phyloP scores from a whole-genome alignment of 1,139 yeast genomes.

The Geotrichum histeridarum region DNA sequence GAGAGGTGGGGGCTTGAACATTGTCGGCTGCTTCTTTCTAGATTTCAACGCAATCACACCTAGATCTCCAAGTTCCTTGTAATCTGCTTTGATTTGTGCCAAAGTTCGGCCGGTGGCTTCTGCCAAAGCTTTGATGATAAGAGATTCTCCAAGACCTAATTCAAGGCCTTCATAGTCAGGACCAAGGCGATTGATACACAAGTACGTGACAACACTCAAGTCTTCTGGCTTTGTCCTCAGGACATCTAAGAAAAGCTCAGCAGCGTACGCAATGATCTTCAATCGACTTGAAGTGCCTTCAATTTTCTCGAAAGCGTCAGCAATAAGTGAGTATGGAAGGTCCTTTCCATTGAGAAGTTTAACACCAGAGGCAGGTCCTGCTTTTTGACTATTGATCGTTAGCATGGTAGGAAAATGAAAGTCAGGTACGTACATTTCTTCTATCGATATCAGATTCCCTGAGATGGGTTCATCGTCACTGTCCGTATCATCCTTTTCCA shows the following conservation, averaged over 20 bases:
- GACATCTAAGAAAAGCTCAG: constrained; percentile 64
- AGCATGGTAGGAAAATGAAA: neutral
- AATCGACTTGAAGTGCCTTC: constrained; percentile 78
- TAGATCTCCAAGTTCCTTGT: constrained; percentile 77
- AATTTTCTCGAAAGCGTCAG: constrained; percentile 65
- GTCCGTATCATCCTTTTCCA: neutral
- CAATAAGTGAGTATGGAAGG: constrained; percentile 34
- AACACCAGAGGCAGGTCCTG: constrained; percentile 2
- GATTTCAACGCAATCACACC: constrained; percentile 86
- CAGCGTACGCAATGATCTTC: constrained; percentile 68
- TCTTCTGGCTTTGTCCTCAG: constrained; percentile 54
- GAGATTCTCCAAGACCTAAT: constrained; percentile 85
- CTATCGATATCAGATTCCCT: neutral
- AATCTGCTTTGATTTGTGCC: constrained; percentile 66
- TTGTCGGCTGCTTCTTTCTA: constrained; percentile 78
- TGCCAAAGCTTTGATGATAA: constrained; percentile 79
- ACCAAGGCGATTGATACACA: constrained; percentile 82
- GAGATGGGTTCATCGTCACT: neutral
- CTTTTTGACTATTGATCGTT: constrained; percentile 5
- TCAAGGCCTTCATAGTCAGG: constrained; percentile 96
- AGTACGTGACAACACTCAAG: constrained; percentile 66
- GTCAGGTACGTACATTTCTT: neutral
- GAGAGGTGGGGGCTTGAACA: constrained; percentile 86
- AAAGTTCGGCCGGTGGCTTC: constrained; percentile 83
- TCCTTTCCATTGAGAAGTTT: constrained; percentile 12